Evolutionary conservation across 1,284 basidiomycete species (phyloP).

Genomic region (Fomitopsis pinicola): DNA sequence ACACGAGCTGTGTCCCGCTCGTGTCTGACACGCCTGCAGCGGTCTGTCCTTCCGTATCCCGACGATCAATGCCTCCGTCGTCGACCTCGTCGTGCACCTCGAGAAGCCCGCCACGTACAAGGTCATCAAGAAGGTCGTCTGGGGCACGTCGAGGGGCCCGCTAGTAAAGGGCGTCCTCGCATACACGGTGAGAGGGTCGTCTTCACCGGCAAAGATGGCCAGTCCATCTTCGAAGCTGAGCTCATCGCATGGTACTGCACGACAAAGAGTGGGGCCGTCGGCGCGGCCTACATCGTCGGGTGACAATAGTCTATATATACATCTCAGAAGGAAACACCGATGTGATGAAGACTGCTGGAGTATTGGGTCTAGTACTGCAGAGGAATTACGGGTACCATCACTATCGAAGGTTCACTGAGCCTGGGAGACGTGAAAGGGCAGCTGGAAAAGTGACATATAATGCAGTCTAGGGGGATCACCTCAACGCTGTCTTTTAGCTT

Average conservation of each 20-base stretch:
- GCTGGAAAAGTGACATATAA: no score
- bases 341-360: no score
- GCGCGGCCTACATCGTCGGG: no score
- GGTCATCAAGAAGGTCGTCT: conserved; percentile 87
- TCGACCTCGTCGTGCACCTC: conserved; percentile 94
- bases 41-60: conserved; percentile 98
- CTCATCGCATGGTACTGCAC: conserved; percentile 93
- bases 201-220: conserved; percentile 78
- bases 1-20: conserved; percentile 71
- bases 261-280: conserved; percentile 97
- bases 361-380: no score
- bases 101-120: conserved; percentile 88
- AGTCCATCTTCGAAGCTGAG: conserved; percentile 92
- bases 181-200: conserved; percentile 95
- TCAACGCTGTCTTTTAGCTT: no score
- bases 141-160: conserved; percentile 73
- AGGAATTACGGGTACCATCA: no score
- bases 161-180: conserved; percentile 85
- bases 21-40: conserved; percentile 34
- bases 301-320: no score
- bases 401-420: no score
- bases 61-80: conserved; percentile 95
- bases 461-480: no score
- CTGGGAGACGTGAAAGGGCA: no score
- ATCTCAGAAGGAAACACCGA: no score